Evolutionary conservation across 306 rosid species (phyloP), one percentile per base, ranked within the genome.

Genomic region (Cajanus cajan): DNA sequence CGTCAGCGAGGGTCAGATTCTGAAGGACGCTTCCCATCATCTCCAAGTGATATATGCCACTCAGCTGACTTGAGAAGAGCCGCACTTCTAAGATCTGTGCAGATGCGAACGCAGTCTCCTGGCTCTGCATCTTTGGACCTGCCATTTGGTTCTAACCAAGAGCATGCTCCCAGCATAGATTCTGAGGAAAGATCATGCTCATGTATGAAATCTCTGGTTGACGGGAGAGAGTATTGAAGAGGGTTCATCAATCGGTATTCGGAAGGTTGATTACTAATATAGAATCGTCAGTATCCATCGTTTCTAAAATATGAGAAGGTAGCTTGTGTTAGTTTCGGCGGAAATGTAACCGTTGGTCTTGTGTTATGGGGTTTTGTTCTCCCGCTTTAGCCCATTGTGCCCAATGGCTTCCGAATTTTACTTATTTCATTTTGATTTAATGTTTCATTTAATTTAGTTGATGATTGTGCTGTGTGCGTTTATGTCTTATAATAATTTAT

Each of bases 21-120:
- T 2, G 99, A 95, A 76, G 97, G 94, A 24, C 92, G 99, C 16
- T 93, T 95, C 83, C 99, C 99, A 22, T 95, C 98, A 47, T 95
- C 99, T 22, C 99, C 99, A 2, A 95, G 99, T 58, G 99, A 95
- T 75, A 93, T 95, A 76, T 95, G 98, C 83, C 99, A 95, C 90
- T 91, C 97, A 0, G 99, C 99, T 76, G 99, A 93, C 82, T 69
- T 95, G 45, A 89, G 99, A 89, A 91, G 98, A 82, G 99, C 99
- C 63, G 98, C 99, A 0, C 94, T 95, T 68, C 77, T 95, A 80
- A 91, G 99, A 41, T 93, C 99, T 6, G 99, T 95, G 67, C 97
- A 92, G 84, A 95, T 95, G 99, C 90, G 99, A 79, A 77, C 93
- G 31, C 99, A 93, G 2, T 96, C 92, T 68, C 64, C 82, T 68